Evolutionary conservation across 192 early-diverging fungal genomes (phyloP), one percentile per base, ranked within the genome.

Genomic region (Coemansia sp.): DNA sequence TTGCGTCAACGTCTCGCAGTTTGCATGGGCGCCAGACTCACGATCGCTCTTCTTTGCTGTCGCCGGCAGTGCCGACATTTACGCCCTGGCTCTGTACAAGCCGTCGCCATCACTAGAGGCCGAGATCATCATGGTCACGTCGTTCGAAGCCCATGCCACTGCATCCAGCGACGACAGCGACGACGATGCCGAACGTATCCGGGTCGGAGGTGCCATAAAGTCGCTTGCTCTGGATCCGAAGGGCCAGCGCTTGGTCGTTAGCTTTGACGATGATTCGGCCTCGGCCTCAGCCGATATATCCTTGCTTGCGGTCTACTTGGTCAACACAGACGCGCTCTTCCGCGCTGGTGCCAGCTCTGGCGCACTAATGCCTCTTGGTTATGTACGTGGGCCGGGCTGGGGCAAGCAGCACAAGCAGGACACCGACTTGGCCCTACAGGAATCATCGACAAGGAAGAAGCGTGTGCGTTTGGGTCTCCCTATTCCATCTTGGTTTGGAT

Each of bases 351-450:
- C 72, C 16, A 75, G 69, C 29, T 72, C 73, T 3, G 69, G 69
- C 39, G 75, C 76, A 22, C 67, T 81, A 18, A 81, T 79, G 71
- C 80, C 84, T 3, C 66, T 80, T 34, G 84, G 84, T 15, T 86
- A 78, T n/a, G 68, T 86, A 22, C 79, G 84, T 29, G 84, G 84
- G 10, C 84, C 84, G 5, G 70, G 65, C 62, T 78, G 76, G 84
- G 84, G 79, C 63, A 69, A 62, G 52, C 78, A 75, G 53, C 70
- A 49, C 16, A 68, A 38, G 38, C 43, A 12, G 6, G 64, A 70
- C 6, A 6, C 34, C 16, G 29, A 52, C n/a, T 5, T 22, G 16
- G 34, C 24, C 13, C 27, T 62, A 7, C 24, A 15, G 1, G 39
- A 44, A 3, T 46, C 57, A 1, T 62, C 61, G 12, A 9, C 69